These are phyloP conservation scores for Cynara cardunculus DNA, from an alignment of 129 eudicot genomes.

Conservation along the genomic window DNA sequence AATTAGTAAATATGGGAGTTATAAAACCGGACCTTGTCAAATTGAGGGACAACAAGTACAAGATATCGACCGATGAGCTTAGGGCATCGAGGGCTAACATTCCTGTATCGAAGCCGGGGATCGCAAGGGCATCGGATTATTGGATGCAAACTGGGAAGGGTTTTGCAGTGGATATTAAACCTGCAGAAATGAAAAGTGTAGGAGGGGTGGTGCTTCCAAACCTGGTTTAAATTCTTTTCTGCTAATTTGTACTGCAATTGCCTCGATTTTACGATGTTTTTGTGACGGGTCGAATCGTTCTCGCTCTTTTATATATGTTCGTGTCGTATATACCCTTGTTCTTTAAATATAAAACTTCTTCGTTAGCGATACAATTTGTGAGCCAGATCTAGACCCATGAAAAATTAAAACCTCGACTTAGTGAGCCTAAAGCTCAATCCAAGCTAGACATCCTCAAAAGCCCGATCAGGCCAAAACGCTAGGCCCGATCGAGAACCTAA, in stretches of 20 bases:
- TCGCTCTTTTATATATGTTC: too few relatives aligned
- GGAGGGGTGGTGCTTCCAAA: constrained; percentile 9
- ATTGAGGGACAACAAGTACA: constrained; percentile 61
- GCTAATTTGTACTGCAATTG: background rate
- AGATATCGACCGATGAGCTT: constrained; percentile 37
- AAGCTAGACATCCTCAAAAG: too few relatives aligned
- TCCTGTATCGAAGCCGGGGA: constrained; percentile 33
- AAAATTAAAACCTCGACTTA: too few relatives aligned
- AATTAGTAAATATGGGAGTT: constrained; percentile 47
- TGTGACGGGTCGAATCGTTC: too few relatives aligned
- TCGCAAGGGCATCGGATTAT: constrained; percentile 50
- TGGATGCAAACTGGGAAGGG: constrained; percentile 78
- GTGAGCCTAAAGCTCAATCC: too few relatives aligned
- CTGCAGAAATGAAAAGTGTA: constrained; percentile 39
- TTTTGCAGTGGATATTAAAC: constrained; percentile 58
- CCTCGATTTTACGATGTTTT: too few relatives aligned
- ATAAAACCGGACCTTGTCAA: constrained; percentile 42
- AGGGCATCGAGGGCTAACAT: constrained; percentile 43
- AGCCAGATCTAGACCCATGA: too few relatives aligned
- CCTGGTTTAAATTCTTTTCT: background rate
- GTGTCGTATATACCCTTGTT: too few relatives aligned
- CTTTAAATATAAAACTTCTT: too few relatives aligned
- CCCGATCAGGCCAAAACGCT: too few relatives aligned
- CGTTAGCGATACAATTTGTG: too few relatives aligned
- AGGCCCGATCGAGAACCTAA: too few relatives aligned